phyloP scores from a whole-genome alignment of 1,284 basidiomycete species.

The Trametes versicolor region DNA sequence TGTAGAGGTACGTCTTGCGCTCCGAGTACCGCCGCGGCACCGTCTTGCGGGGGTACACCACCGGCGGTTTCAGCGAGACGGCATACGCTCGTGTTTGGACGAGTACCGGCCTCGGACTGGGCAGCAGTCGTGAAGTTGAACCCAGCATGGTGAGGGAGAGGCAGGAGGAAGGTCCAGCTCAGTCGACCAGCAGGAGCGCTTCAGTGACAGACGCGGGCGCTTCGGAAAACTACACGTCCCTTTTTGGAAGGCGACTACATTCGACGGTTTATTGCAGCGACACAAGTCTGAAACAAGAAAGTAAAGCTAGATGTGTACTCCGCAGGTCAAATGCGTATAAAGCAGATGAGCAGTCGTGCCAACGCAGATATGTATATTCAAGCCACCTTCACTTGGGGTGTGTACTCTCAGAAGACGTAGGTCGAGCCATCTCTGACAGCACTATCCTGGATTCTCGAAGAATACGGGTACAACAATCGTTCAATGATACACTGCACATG shows the following conservation, averaged over 20 bases:
- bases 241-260: slow-evolving; percentile 10
- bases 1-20: slow-evolving; percentile 80
- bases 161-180: slow-evolving; percentile 8
- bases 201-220: slow-evolving; percentile 16
- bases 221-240: slow-evolving; percentile 17
- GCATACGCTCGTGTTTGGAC: slow-evolving; percentile 48
- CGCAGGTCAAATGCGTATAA: too few species aligned
- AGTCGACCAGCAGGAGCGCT: slow-evolving; percentile 6
- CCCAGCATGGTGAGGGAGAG: slow-evolving; percentile 24
- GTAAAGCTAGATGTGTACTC: too few species aligned
- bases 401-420: too few species aligned
- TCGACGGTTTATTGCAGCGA: not conserved
- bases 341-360: too few species aligned
- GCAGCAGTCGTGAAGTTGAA: slow-evolving; percentile 26
- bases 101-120: slow-evolving; percentile 24
- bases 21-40: slow-evolving; percentile 70
- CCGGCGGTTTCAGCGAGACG: slow-evolving; percentile 65
- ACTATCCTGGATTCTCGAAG: not conserved
- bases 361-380: too few species aligned
- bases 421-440: not conserved
- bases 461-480: slow-evolving; percentile 18
- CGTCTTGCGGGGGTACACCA: slow-evolving; percentile 60
- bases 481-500: slow-evolving; percentile 10
- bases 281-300: too few species aligned
- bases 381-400: too few species aligned